Base-by-base conservation (phyloP, 805 yeast genomes). In the Ogataea degrootiae region DNA sequence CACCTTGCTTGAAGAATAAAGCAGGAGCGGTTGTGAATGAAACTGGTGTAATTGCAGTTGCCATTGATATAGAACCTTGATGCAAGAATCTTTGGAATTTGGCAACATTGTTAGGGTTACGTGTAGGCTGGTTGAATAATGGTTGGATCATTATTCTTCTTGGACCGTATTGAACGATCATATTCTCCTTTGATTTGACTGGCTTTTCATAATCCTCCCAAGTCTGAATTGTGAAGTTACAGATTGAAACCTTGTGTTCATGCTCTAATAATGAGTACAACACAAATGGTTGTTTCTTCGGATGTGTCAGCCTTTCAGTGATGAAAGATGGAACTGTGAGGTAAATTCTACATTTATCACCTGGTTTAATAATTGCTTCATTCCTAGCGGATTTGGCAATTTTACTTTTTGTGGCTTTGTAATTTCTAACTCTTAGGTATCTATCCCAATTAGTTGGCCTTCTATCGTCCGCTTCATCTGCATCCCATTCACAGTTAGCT, bases 171-270 rank as follows among this genome's bases (percentile, higher is more conserved):
- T 94, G 98, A 15, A 87, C 92, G 45, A 91, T 72, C 54, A 94
- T 71, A 31, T 82, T 68, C 41, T 87, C 95, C 57, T 85, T 84
- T n/a, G 96, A 80, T 42, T 90, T 85, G 48, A 94, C 76, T 33
- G 98, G 96, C 45, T 80, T 78, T 42, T 86, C 91, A 59, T 83
- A 88, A 54, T 86, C 95, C 67, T 92, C 95, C 91, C 97, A 90
- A 31, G 94, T 77, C 56, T 85, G 82, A 51, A 89, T 78, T 7
- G 92, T 78, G 60, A 88, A 83, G 67, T 92, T 89, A 49, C 87
- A 83, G 36, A 87, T 85, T 0, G 96, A 85, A 51, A 80, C 76
- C 64, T 91, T 86, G 63, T 89, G 95, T 66, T 94, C 99, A 59
- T 90, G 90, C 46, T 82, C 78, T 53, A 91, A 71, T 58, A 94